Evolutionary conservation across 2,329 filamentous ascomycete species (phyloP).

Genomic region (Dothistroma pini): DNA sequence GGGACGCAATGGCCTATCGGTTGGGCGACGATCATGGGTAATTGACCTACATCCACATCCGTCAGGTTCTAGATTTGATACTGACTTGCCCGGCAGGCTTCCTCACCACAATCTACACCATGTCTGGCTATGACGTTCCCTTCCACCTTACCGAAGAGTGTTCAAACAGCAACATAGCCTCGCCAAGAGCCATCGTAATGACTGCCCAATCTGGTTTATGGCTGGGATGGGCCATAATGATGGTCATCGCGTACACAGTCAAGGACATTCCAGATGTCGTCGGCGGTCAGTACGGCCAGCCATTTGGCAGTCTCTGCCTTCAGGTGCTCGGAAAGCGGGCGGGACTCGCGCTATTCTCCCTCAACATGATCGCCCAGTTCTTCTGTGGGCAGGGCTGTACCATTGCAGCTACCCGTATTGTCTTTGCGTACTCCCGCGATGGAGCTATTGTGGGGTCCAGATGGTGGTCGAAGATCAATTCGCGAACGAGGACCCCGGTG

Average conservation of each 20-base stretch:
- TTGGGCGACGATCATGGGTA: constrained; percentile 34
- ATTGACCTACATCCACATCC: no score
- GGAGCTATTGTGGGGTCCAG: constrained; percentile 29
- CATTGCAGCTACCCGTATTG: constrained; percentile 30
- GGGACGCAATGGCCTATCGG: constrained; percentile 34
- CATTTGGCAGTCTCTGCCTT: constrained; percentile 32
- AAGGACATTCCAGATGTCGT: constrained; percentile 32
- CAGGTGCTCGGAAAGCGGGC: constrained; percentile 32
- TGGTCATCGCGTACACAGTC: constrained; percentile 34
- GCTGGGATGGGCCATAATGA: constrained; percentile 29
- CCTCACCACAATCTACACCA: constrained; percentile 44
- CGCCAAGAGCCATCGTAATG: constrained; percentile 34
- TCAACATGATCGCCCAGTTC: constrained; percentile 34
- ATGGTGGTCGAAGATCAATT: constrained; percentile 31
- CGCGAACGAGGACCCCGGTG: constrained; percentile 31
- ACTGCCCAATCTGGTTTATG: constrained; percentile 31
- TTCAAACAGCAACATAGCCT: constrained; percentile 33
- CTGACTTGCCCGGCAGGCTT: constrained; percentile 45
- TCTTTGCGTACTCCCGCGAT: constrained; percentile 34
- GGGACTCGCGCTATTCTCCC: constrained; percentile 33
- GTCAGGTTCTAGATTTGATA: no score
- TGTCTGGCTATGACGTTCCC: constrained; percentile 39
- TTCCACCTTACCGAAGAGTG: constrained; percentile 36
- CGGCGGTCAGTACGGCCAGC: constrained; percentile 32
- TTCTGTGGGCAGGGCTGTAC: constrained; percentile 33